Evolutionary conservation across 345 rosid genomes (phyloP), one percentile per base, ranked within the genome.

Genomic region (Mallotus nudiflorus): DNA sequence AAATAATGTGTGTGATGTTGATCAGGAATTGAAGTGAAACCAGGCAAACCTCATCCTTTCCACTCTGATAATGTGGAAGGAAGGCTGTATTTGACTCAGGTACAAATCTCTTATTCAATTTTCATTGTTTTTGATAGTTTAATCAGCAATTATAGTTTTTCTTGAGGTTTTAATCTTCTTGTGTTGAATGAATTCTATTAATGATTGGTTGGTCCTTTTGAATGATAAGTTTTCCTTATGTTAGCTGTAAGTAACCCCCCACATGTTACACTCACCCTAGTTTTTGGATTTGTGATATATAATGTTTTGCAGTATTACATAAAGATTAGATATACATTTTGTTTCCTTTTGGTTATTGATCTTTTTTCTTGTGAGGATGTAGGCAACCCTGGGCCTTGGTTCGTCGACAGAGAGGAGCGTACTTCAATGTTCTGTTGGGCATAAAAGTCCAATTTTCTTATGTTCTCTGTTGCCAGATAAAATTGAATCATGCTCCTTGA

Each of bases 341-440:
- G 27, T n/a, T 33, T 45, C 19, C 39, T 27, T 69, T n/a, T 16
- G 16, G 15, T 61, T 49, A 8, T 56, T 66, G 40, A 77, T 75
- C 10, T 37, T 25, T 62, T 35, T 46, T 65, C 4, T 67, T 42
- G 24, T 62, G 19, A 65, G 69, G 39, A 42, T 78, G 48, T 72
- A 96, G 99, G 99, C 99, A 62, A 92, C 98, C 57, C 75, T 96
- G 63, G 99, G 99, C 19, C 77, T 75, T 4, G 99, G 99, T 71
- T 82, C 80, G 1, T 76, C 89, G 2, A 46, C 45, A 60, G 98
- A 84, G 65, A 92, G 80, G 84, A 73, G 81, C 80, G 81, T 89
- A 45, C 86, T 96, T 69, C 96, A 89, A 76, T 92, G 98, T 74
- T 78, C 93, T 3, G 72, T 84, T 0, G 91, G 89, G 45, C 88